phyloP scores from a whole-genome alignment of 1,284 basidiomycete species.

The Ustilago crameri region DNA sequence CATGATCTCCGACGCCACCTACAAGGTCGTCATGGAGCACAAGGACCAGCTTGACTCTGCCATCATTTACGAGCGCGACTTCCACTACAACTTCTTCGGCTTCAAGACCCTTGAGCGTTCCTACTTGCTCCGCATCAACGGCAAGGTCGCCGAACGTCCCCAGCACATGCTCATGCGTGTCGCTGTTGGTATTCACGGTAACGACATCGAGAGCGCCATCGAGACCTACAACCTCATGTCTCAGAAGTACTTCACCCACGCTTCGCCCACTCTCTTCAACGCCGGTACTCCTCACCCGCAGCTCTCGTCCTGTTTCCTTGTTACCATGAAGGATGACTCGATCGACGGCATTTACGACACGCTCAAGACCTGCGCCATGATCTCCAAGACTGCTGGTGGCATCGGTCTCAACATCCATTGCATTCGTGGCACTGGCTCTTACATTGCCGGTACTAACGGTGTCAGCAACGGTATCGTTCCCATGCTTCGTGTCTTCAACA shows the following conservation, averaged over 20 bases:
- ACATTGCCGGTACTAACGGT: slow-evolving; percentile 93
- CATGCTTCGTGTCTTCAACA: slow-evolving; percentile 98
- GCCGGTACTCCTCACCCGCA: slow-evolving; percentile 96
- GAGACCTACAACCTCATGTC: slow-evolving; percentile 90
- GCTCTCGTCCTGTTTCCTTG: slow-evolving; percentile 96
- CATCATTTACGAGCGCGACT: slow-evolving; percentile 98
- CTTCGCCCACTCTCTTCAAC: slow-evolving; percentile 98
- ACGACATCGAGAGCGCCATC: slow-evolving; percentile 86
- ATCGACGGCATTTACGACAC: slow-evolving; percentile 99
- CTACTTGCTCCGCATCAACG: slow-evolving; percentile 92
- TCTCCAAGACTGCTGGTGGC: slow-evolving; percentile 98
- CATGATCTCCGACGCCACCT: slow-evolving; percentile 92
- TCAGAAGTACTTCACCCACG: slow-evolving; percentile 88
- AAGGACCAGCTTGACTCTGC: slow-evolving; percentile 88
- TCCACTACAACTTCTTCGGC: slow-evolving; percentile 88
- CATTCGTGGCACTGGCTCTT: slow-evolving; percentile 91
- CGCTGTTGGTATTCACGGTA: slow-evolving; percentile 94
- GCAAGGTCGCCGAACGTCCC: slow-evolving; percentile 94
- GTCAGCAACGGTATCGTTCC: slow-evolving; percentile 99
- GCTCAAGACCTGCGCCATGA: slow-evolving; percentile 97
- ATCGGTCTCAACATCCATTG: slow-evolving; percentile 97
- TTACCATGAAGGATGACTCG: slow-evolving; percentile 98
- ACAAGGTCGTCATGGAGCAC: slow-evolving; percentile 84
- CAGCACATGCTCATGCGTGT: slow-evolving; percentile 99
- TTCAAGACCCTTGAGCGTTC: slow-evolving; percentile 99